These are phyloP conservation scores for Aphanocladium album DNA, from an alignment of 2,329 filamentous ascomycete genomes.

Conservation along the genomic window DNA sequence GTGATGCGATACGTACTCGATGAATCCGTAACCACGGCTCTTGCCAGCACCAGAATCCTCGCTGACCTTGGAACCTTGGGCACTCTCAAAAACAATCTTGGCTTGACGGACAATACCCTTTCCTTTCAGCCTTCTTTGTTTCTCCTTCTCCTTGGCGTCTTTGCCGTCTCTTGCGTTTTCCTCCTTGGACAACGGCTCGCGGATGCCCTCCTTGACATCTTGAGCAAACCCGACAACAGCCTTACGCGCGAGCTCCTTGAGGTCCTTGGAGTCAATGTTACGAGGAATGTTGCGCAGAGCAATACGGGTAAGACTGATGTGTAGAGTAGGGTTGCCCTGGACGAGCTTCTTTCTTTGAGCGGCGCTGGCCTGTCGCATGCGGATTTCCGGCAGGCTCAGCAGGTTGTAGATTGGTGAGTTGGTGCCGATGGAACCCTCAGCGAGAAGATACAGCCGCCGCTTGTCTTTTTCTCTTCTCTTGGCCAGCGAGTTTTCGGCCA, in stretches of 20 bases:
- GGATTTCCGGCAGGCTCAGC: conserved; percentile 73
- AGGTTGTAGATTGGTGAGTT: conserved; percentile 72
- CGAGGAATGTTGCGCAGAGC: conserved; percentile 88
- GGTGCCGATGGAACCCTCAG: conserved; percentile 76
- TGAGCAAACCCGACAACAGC: conserved; percentile 92
- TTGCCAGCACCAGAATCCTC: conserved; percentile 74
- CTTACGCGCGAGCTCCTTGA: conserved; percentile 85
- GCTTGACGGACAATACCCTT: conserved; percentile 87
- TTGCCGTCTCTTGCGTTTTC: conserved; percentile 76
- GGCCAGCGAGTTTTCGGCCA: conserved; percentile 64
- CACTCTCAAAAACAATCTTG: conserved; percentile 89
- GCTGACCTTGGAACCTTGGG: conserved; percentile 75
- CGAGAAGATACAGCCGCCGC: conserved; percentile 79
- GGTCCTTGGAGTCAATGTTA: conserved; percentile 74
- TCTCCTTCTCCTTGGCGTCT: conserved; percentile 76
- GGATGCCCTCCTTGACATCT: conserved; percentile 74
- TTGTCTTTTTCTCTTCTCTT: conserved; percentile 75
- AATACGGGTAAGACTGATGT: conserved; percentile 83
- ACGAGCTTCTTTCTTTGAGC: conserved; percentile 87
- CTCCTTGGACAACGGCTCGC: conserved; percentile 80
- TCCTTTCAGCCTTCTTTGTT: conserved; percentile 70
- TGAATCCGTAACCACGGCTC: conserved; percentile 92
- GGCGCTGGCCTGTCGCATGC: conserved; percentile 81
- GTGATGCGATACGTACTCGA: conserved; percentile 91
- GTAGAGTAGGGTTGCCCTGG: conserved; percentile 82